Evolutionary conservation across 805 yeast species (phyloP), one percentile per base, ranked within the genome.

Genomic region (Lipomyces spencermartinsiae): DNA sequence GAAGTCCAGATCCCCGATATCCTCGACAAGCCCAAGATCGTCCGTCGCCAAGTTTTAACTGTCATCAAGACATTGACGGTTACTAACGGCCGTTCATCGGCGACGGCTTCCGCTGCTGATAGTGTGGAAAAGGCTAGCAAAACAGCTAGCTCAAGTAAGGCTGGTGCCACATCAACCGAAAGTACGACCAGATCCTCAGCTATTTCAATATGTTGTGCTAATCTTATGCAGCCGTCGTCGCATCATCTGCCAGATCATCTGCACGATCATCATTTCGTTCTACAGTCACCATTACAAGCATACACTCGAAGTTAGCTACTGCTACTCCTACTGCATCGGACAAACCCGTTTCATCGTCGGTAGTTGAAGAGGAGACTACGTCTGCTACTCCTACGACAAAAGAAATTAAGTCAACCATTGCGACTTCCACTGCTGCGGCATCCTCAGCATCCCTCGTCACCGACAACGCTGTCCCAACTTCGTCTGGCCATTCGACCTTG

Each of bases 41-140:
- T 62, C 35, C 67, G 70, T 7, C 62, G 71, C 46, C 69, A 66
- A 58, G 64, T 68, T 25, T 65, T 68, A 49, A 68, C 71, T 14
- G 58, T 66, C 43, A 66, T 57, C 57, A 63, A 59, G 54, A 68
- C 71, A 0, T 54, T 66, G 37, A 68, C 71, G 39, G 67, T 68
- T 49, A 68, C 71, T n/a, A 59, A 46, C 12, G 33, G 51, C 2
- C 25, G 61, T n/a, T 31, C 51, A 10, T 7, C 70, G 5, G 33
- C 58, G 4, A 58, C 69, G 4, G 69, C 69, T 10, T 12, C 63
- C 53, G 64, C 61, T n/a, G 49, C 22, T 19, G 49, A 8, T 8
- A 54, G 35, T 9, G 34, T 12, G 33, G n/a, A 25, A 16, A 25
- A 25, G 7, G 56, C 16, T 25, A 53, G 34, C 9, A 22, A 16